Base-by-base conservation (phyloP, 768 basidiomycete genomes). In the Psilocybe cyanescens region DNA sequence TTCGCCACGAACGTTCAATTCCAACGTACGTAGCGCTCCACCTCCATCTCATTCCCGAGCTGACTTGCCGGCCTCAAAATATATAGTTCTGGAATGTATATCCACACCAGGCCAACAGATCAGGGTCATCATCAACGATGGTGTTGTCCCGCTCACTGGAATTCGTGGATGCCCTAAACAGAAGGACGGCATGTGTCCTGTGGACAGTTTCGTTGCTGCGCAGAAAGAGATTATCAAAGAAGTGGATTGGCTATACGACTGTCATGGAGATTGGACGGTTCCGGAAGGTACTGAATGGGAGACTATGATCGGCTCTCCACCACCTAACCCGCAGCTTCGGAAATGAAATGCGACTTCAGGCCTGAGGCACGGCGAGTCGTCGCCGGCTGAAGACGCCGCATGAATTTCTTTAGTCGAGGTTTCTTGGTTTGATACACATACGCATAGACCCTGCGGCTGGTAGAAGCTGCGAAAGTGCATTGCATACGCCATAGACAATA, bases 1-100 rank as follows among this genome's bases (percentile, higher is more conserved):
- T 97, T 97, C 73, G 90, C 88, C 0, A 91, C 94, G 29, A 96
- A 96, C 68, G 72, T 96, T 19, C 92, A 94, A 69, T 90, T 96
- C 81, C 95, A 97, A 76, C 79, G 92, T 94, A 74, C 58, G 82
- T 77, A n/a, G 12, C 8, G 53, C 17, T 60, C 47, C 28, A 30
- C 16, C 37, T 16, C 41, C 29, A 29, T 46, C n/a, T 19, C 41
- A 48, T 46, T 45, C 17, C 39, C 7, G 11, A 7, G 14, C 17
- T 49, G 50, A n/a, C 28, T 37, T 24, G 33, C 58, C 31, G 14
- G 6, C 17, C 64, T 46, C 35, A 35, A n/a, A 68, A 16, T 69
- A 39, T 65, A 63, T 72, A 94, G 87, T 92, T 8, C 78, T 93
- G 0, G 80, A 82, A 59, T 93, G 90, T 65, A 72, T 77, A 16